Evolutionary conservation across 2,329 filamentous ascomycete genomes (phyloP).

Genomic region (Penicillium janthinellum): DNA sequence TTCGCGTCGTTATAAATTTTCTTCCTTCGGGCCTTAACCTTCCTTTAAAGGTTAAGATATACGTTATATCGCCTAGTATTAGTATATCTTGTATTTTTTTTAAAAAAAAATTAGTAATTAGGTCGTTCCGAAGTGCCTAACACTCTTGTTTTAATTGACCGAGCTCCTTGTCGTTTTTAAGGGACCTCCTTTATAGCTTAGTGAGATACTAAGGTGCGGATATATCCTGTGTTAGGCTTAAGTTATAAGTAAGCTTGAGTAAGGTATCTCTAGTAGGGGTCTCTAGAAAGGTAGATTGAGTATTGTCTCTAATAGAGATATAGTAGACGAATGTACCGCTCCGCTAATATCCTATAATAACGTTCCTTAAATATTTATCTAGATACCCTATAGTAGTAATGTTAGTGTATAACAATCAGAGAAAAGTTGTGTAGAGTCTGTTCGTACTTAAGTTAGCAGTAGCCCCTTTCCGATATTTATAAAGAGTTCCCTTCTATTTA

Average conservation of each 20-base stretch:
- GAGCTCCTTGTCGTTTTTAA: constrained; percentile 7
- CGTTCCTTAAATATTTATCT: constrained; percentile 12
- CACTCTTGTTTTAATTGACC: constrained; percentile 6
- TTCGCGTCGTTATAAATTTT: constrained; percentile 2
- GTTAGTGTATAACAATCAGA: neutral
- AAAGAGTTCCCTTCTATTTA: constrained; percentile 11
- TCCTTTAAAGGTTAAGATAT: neutral
- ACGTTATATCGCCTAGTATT: neutral
- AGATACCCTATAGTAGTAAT: constrained; percentile 7
- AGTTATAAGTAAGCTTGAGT: constrained; percentile 9
- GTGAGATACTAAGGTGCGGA: neutral
- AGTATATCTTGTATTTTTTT: no score
- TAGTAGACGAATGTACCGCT: constrained; percentile 8
- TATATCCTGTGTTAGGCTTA: constrained; percentile 12
- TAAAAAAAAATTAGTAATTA: no score
- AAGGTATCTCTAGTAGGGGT: constrained; percentile 12
- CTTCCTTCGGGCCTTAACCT: constrained; percentile 2
- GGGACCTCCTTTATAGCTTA: constrained; percentile 1
- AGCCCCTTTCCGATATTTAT: no score
- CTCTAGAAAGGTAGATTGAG: constrained; percentile 13
- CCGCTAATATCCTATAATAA: constrained; percentile 12
- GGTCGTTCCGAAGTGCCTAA: constrained; percentile 17
- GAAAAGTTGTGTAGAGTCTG: neutral
- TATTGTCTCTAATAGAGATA: constrained; percentile 11
- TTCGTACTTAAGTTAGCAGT: constrained; percentile 16